These are phyloP conservation scores for Ceriops zippeliana DNA, from an alignment of 345 rosid genomes.

Conservation along the genomic window DNA sequence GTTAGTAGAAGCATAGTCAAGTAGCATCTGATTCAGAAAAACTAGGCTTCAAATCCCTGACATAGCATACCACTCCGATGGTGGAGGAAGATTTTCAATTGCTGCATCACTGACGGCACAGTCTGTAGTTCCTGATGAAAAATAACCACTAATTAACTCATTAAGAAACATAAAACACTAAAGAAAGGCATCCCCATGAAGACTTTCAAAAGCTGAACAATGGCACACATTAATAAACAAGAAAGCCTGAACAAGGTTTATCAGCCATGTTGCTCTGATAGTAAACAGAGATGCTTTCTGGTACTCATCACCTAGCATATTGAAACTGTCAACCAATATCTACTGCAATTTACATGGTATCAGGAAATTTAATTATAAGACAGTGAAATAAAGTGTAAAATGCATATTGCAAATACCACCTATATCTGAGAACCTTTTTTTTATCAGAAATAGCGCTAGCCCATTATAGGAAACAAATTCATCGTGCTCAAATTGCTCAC, in stretches of 20 bases:
- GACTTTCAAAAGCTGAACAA: neutral
- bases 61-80: constrained; percentile 66
- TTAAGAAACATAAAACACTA: neutral
- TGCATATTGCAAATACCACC: too few species aligned
- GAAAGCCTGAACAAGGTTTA: neutral
- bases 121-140: constrained; percentile 34
- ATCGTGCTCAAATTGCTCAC: constrained; percentile 22
- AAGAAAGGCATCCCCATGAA: neutral
- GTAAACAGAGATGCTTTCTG: neutral
- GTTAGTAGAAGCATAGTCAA: constrained; percentile 20
- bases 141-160: constrained; percentile 10
- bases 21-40: neutral
- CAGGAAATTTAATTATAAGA: neutral
- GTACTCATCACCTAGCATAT: neutral
- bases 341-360: neutral
- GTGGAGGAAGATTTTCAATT: constrained; percentile 49
- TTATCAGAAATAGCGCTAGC: too few species aligned
- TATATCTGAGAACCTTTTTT: too few species aligned
- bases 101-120: constrained; percentile 25
- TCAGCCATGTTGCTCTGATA: neutral
- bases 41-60: neutral
- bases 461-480: too few species aligned
- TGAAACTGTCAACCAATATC: neutral
- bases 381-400: too few species aligned
- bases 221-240: neutral